phyloP scores from a whole-genome alignment of 495 filamentous ascomycete species.

The Aspergillus saccharolyticus region DNA sequence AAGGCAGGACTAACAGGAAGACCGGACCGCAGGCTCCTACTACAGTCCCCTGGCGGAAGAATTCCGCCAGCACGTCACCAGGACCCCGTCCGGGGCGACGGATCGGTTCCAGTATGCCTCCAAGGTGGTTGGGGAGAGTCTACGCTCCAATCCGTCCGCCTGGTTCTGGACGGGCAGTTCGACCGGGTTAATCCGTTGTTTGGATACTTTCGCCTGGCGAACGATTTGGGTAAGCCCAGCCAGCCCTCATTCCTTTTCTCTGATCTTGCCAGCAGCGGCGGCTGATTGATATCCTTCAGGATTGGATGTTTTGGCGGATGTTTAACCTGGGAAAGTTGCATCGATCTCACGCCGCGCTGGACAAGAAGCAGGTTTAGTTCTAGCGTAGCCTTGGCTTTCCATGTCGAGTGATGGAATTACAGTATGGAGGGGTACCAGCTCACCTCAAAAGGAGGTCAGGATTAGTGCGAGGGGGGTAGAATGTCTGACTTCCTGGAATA shows the following conservation, averaged over 20 bases:
- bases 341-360: neutral
- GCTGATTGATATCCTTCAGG: neutral
- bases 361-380: too few species aligned
- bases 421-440: too few species aligned
- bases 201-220: neutral
- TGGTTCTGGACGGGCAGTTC: constrained; percentile 1
- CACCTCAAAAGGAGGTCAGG: too few species aligned
- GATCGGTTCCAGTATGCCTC: neutral
- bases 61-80: constrained; percentile 3
- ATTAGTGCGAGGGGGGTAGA: too few species aligned
- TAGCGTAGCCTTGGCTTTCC: too few species aligned
- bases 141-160: neutral
- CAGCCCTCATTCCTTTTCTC: neutral
- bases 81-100: constrained; percentile 1
- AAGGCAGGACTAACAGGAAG: too few species aligned
- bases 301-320: constrained; percentile 1
- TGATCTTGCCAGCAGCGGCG: too few species aligned
- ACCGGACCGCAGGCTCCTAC: neutral
- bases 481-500: too few species aligned
- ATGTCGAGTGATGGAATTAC: too few species aligned
- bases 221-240: neutral
- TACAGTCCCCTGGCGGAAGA: constrained; percentile 6
- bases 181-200: neutral
- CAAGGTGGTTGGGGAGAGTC: neutral
- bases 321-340: neutral